Evolutionary conservation across 805 yeast species (phyloP).

Genomic region (Phaffomyces thermotolerans): DNA sequence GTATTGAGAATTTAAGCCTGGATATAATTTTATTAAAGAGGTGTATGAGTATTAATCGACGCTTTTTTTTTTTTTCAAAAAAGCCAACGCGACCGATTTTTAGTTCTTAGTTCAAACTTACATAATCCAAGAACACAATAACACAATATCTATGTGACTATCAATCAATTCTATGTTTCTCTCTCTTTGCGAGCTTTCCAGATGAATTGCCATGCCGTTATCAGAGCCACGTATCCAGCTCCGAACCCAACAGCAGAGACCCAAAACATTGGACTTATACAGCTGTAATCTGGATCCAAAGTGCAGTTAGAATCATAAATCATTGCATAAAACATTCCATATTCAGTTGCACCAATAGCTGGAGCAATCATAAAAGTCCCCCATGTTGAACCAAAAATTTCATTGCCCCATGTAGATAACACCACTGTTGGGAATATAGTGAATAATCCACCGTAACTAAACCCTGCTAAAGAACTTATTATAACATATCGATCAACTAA

Average conservation of each 20-base stretch:
- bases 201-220: conserved; percentile 18
- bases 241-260: conserved; percentile 11
- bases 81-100: conserved; percentile 14
- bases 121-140: too few species aligned
- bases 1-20: neutral
- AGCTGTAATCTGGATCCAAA: neutral
- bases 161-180: neutral
- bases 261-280: conserved; percentile 18
- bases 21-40: neutral
- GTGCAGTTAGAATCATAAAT: conserved; percentile 41
- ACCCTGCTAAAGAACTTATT: conserved; percentile 52
- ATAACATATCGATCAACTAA: conserved; percentile 19
- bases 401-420: conserved; percentile 81
- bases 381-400: conserved; percentile 87
- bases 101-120: neutral
- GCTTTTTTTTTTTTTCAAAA: conserved; percentile 3
- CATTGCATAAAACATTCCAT: conserved; percentile 63
- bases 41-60: neutral
- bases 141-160: too few species aligned
- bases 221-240: conserved; percentile 7
- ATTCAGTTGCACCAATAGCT: conserved; percentile 67
- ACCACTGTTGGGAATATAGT: conserved; percentile 82
- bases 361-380: conserved; percentile 87
- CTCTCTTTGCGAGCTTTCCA: conserved; percentile 8
- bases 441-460: conserved; percentile 75